These are phyloP conservation scores for Astrephomene gubernaculifera DNA, from an alignment of 139 green algal genomes.

Conservation along the genomic window DNA sequence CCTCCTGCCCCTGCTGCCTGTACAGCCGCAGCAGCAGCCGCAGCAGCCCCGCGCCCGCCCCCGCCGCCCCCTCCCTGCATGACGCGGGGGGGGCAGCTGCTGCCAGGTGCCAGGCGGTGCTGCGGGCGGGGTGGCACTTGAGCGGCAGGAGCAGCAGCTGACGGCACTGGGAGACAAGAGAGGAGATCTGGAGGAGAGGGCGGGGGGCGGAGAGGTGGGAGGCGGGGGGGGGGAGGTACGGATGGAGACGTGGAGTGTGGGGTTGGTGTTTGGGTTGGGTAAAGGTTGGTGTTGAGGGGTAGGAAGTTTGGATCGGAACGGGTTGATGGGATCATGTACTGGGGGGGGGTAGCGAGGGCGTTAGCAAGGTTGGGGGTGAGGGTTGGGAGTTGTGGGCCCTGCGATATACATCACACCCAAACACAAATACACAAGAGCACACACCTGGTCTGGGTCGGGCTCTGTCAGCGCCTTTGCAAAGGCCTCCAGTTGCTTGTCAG, in stretches of 20 bases:
- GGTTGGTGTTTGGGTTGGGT: too few species aligned
- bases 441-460: not conserved
- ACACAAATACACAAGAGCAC: not conserved
- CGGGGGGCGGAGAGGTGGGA: too few species aligned
- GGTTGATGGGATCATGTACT: too few species aligned
- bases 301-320: too few species aligned
- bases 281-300: too few species aligned
- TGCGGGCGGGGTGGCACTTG: conserved; percentile 10
- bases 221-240: too few species aligned
- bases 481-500: conserved; percentile 22
- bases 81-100: not conserved
- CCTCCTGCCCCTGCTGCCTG: not conserved
- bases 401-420: too few species aligned
- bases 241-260: too few species aligned
- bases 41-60: not conserved
- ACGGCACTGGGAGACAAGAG: not conserved
- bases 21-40: conserved; percentile 13
- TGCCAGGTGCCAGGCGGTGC: conserved; percentile 30
- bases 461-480: not conserved
- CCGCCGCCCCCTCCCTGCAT: not conserved
- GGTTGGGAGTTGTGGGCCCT: too few species aligned
- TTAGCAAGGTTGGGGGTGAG: too few species aligned
- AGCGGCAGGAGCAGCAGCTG: conserved; percentile 1
- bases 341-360: too few species aligned
- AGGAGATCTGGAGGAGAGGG: conserved; percentile 7